Percentiles rank a stretch among this genome's conserved stretches.
Evolutionary conservation across 2,329 filamentous ascomycete species (phyloP).

Genomic region (Hymenoscyphus salicellus): DNA sequence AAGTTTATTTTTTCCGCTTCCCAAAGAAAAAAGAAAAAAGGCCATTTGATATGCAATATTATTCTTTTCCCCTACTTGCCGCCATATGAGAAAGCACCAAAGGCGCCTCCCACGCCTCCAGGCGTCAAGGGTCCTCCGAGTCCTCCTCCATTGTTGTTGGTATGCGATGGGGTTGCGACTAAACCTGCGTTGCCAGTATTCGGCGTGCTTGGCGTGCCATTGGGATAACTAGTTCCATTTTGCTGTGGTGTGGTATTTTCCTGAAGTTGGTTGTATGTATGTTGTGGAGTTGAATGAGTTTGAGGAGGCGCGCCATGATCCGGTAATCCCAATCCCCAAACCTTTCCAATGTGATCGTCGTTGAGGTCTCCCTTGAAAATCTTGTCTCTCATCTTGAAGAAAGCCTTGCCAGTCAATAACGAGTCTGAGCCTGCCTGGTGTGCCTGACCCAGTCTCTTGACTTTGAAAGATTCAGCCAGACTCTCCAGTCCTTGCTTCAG

Average conservation of each 20-base stretch:
- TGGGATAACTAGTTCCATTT: constrained; percentile 50
- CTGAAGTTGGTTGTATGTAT: constrained; percentile 41
- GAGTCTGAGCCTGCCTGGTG: constrained; percentile 95
- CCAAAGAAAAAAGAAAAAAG: constrained; percentile 9
- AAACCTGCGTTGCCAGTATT: constrained; percentile 63
- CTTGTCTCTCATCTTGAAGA: constrained; percentile 86
- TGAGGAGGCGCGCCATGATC: constrained; percentile 48
- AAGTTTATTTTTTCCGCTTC: constrained; percentile 9
- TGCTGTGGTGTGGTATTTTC: constrained; percentile 51
- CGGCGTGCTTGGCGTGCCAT: constrained; percentile 60
- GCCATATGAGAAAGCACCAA: constrained; percentile 53
- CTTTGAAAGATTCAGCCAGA: constrained; percentile 87
- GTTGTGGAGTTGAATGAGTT: constrained; percentile 41
- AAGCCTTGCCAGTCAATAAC: constrained; percentile 87
- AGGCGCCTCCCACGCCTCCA: constrained; percentile 54
- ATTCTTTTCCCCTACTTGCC: neutral
- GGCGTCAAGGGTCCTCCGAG: constrained; percentile 63
- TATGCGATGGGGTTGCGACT: constrained; percentile 49
- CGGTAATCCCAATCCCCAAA: constrained; percentile 82
- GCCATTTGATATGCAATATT: neutral
- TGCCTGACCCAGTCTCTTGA: constrained; percentile 80
- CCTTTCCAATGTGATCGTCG: constrained; percentile 80
- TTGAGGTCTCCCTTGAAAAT: constrained; percentile 83
- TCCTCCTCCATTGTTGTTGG: constrained; percentile 57
- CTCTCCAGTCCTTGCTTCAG: constrained; percentile 90